A percentile compares a stretch with the other conserved stretches of the same genome.
Conservation (phyloP, 1,284 basidiomycete genomes). For the Chalciporus piperatoides region DNA sequence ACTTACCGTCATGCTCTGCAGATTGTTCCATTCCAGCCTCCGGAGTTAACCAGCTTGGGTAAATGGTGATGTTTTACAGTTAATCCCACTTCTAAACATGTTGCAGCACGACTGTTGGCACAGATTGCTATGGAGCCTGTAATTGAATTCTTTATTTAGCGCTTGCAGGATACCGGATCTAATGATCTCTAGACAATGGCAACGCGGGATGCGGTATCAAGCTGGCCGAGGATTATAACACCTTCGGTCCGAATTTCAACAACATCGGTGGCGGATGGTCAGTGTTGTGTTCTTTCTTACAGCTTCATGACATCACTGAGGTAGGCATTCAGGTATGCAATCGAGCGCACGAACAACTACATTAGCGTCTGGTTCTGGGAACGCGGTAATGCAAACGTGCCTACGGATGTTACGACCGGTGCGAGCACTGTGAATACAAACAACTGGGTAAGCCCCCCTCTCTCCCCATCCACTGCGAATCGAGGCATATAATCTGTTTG, state of each 20-base stretch:
- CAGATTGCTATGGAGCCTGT: conserved; percentile 38
- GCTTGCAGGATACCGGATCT: not conserved
- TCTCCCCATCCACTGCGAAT: not conserved
- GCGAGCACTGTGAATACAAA: conserved; percentile 27
- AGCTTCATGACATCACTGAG: not conserved
- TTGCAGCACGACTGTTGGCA: conserved; percentile 15
- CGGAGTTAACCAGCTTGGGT: conserved; percentile 26
- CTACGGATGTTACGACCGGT: conserved; percentile 30
- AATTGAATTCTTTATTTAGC: not conserved
- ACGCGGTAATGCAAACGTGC: conserved; percentile 29
- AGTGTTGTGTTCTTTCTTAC: not conserved
- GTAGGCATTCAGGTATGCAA: conserved; percentile 31
- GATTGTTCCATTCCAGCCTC: conserved; percentile 25
- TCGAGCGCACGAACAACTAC: conserved; percentile 35
- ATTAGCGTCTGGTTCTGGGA: conserved; percentile 44
- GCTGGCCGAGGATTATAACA: conserved; percentile 33
- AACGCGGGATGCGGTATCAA: conserved; percentile 48
- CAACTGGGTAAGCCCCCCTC: conserved; percentile 30
- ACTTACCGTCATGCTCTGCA: not conserved
- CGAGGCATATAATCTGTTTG: conserved; percentile 19
- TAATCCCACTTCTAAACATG: conserved; percentile 18
- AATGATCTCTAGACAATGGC: conserved; percentile 25
- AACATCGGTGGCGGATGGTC: conserved; percentile 40
- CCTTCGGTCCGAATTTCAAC: conserved; percentile 43
- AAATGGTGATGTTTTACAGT: not conserved